Conservation (phyloP, 257 asterid species). For the Misopates orontium region DNA sequence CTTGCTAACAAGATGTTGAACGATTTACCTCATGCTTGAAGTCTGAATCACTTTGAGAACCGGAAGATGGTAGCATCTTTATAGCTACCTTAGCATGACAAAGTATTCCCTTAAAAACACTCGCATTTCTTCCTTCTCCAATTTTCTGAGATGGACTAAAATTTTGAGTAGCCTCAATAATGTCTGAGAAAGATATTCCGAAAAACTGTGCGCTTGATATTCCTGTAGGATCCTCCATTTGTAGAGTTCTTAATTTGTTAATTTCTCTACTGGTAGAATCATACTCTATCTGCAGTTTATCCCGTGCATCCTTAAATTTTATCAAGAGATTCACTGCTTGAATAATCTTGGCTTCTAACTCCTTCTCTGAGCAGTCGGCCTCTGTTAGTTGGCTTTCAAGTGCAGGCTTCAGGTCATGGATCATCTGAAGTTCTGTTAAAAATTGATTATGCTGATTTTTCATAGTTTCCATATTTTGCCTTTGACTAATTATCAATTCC, state of each 20-base stretch:
- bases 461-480: conserved; percentile 55
- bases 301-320: conserved; percentile 67
- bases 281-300: conserved; percentile 62
- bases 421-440: conserved; percentile 46
- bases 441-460: conserved; percentile 44
- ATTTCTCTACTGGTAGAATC: conserved; percentile 56
- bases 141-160: conserved; percentile 74
- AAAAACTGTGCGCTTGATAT: conserved; percentile 45
- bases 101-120: conserved; percentile 75
- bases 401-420: conserved; percentile 51
- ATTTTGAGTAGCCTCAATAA: conserved; percentile 72
- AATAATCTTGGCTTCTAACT: conserved; percentile 80
- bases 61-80: conserved; percentile 75
- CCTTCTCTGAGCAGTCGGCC: conserved; percentile 59
- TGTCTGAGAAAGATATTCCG: conserved; percentile 63
- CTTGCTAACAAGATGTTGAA: neutral
- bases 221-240: conserved; percentile 42
- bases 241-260: conserved; percentile 42
- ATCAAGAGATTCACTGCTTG: conserved; percentile 88
- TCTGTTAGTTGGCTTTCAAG: conserved; percentile 62
- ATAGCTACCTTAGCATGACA: conserved; percentile 68
- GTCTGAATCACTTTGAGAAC: conserved; percentile 71
- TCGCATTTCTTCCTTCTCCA: conserved; percentile 80
- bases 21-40: conserved; percentile 68
- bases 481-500: conserved; percentile 47